Base-by-base conservation (phyloP, 805 yeast genomes). In the Cyberlindnera americana region DNA sequence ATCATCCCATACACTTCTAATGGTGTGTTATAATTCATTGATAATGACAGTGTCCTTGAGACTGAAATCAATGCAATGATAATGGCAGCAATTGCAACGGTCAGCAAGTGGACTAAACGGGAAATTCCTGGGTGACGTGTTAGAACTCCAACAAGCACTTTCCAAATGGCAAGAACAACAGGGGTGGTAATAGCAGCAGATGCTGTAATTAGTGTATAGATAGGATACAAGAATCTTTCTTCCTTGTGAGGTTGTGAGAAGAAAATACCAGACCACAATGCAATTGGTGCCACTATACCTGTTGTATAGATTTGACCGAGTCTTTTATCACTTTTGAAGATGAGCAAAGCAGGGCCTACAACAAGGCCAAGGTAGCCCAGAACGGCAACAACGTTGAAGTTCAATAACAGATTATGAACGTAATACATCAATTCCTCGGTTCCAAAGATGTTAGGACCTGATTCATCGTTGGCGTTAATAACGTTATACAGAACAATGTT, bases 391-490 rank as follows among this genome's bases (percentile, higher is more conserved):
- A 71, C 45, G 65, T 84, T 84, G 70, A 88, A 89, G 60, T 90
- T 91, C 43, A 91, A 65, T 4, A 79, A 43, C 34, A 91, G 62
- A 54, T 90, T 89, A 42, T 72, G 55, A 10, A 78, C 46, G 54
- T 91, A 91, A 59, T 85, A 91, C 25, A 66, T 57, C 63, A 83
- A 68, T 12, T 93, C 87, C 59, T 90, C 97, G 6, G 75, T 75
- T 19, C 97, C 97, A 62, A 89, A 91, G 18, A 91, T 88, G 44
- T 85, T 81, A 2, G 97, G 97, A 0, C 97, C 97, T 19, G 86
- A 70, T 5, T 59, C 50, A 29, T 77, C 84, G 41, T 70, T 67
- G 0, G 95, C 79, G 55, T 69, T 60, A 41, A 82, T 63, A 2
- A 90, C 96, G 54, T 91, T 90, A 62, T 91, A 91, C 17, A 78